Evolutionary conservation across 1,284 basidiomycete species (phyloP), one percentile per base, ranked within the genome.

Genomic region (Coniferiporia weirii): DNA sequence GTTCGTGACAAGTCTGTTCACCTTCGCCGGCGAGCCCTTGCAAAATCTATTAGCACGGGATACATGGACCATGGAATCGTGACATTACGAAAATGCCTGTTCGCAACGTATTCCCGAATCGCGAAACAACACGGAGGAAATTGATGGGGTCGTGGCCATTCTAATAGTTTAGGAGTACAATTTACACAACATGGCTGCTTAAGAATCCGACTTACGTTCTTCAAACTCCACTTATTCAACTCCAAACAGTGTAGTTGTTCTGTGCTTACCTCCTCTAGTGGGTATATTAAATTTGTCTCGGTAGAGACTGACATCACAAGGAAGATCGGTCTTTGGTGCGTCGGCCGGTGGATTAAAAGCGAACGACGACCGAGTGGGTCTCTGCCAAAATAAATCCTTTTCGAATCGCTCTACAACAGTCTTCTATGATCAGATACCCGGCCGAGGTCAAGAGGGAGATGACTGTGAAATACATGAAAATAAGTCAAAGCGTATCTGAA

Each of bases 351-450:
- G 19, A 92, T 72, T 1, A 98, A 76, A 1, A 99, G 79, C 6
- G 95, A 98, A 46, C 97, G 82, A 32, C 97, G 82, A 1, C 96
- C 95, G 0, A 98, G 81, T 1, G 93, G 92, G 71, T 99, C 96
- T 50, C 95, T 80, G 4, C 82, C 91, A 69, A 91, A 95, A 71
- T 84, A 89, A 2, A 98, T 65, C 38, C 73, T 78, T 43, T 71
- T 70, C 3, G 76, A 73, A 43, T 62, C 44, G 45, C 72, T 72
- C 85, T 91, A 63, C 27, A 34, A 52, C 35, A 56, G 34, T 54
- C 52, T 61, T n/a, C 2, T 27, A 5, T 61, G 59, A 46, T 10
- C 48, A 48, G 54, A 60, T 19, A 51, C 54, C 12, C 9, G 43
- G n/a, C 50, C 48, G 52, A 38, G 27, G n/a, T 10, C 20, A 34